phyloP scores from a whole-genome alignment of 495 filamentous ascomycete species.

The Lophiostoma macrostomum region DNA sequence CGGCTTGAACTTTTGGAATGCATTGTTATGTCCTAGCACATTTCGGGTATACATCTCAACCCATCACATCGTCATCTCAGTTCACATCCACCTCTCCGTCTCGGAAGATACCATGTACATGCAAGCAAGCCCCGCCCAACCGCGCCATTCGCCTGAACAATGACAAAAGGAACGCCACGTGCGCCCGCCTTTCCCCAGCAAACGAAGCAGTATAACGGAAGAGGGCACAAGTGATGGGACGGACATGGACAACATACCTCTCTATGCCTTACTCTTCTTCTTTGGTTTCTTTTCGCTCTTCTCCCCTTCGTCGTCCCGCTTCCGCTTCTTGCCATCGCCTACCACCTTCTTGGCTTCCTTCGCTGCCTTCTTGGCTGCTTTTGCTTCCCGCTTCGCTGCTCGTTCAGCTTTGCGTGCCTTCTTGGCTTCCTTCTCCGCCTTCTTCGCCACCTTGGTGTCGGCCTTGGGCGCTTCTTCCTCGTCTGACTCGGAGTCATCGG shows the following conservation, averaged over 20 bases:
- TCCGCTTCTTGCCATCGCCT: constrained; percentile 34
- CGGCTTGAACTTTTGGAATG: too few species aligned
- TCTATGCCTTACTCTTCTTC: constrained; percentile 38
- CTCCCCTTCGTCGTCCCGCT: constrained; percentile 30
- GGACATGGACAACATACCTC: background rate
- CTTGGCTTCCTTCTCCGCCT: constrained; percentile 48
- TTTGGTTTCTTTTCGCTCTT: constrained; percentile 44
- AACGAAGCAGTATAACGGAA: too few species aligned
- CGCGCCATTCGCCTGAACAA: background rate
- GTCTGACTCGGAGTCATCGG: constrained; percentile 29
- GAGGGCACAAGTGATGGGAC: too few species aligned
- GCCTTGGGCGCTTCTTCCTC: constrained; percentile 40
- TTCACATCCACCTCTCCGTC: background rate
- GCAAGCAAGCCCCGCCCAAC: background rate
- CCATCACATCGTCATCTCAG: background rate
- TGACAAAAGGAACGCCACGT: too few species aligned
- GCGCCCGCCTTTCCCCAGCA: too few species aligned
- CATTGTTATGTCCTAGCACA: too few species aligned
- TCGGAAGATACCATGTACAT: background rate
- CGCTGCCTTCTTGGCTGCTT: constrained; percentile 67
- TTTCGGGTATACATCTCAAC: too few species aligned
- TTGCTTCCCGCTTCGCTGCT: constrained; percentile 71
- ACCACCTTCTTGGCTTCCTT: constrained; percentile 44
- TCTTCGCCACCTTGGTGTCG: constrained; percentile 47
- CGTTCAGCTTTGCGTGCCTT: constrained; percentile 51